Base-by-base conservation (phyloP, 2,329 filamentous ascomycete genomes). In the Colletotrichum sp. region DNA sequence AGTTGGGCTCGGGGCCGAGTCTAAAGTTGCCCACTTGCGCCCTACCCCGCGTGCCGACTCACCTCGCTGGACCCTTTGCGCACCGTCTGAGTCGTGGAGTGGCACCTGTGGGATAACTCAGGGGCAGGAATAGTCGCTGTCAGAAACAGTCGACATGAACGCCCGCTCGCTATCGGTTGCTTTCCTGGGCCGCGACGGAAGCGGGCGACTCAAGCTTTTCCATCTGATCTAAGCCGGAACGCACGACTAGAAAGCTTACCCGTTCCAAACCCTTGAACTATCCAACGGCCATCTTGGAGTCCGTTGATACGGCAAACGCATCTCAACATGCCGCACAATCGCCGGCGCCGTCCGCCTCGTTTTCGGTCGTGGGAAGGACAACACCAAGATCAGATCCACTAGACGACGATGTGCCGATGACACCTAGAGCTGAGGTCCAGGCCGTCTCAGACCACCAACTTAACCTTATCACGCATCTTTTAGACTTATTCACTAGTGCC, bases 51-150 rank as follows among this genome's bases (percentile, higher is more conserved):
- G 36, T 21, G 13, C 18, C 28, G 64, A 52, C n/a, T 66, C 63
- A 36, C 30, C 43, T 6, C 9, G 21, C 24, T 16, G 34, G 15
- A 21, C 15, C 6, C 12, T 26, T 34, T 18, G 24, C 24, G 8
- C 8, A 18, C 24, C 15, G 10, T 43, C n/a, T 60, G 70, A 52
- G 12, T 68, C 63, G 32, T 28, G n/a, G 16, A 21, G 32, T 8
- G 10, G 7, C 8, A 10, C 16, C 12, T 9, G 34, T 26, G 21
- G 21, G 30, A 70, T n/a, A 34, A 1, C 67, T 36, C 34, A 7
- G 24, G 57, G 73, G 68, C 24, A 75, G 21, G 64, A 52, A 52
- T 55, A 52, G 66, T 65, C 57, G 63, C 61, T 72, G 69, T 75
- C 73, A 68, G 28, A 64, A 5, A 16, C 7, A 15, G 4, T 16